Base-by-base conservation (phyloP, 1,284 basidiomycete species). In the Sphaerobolus stellatus region DNA sequence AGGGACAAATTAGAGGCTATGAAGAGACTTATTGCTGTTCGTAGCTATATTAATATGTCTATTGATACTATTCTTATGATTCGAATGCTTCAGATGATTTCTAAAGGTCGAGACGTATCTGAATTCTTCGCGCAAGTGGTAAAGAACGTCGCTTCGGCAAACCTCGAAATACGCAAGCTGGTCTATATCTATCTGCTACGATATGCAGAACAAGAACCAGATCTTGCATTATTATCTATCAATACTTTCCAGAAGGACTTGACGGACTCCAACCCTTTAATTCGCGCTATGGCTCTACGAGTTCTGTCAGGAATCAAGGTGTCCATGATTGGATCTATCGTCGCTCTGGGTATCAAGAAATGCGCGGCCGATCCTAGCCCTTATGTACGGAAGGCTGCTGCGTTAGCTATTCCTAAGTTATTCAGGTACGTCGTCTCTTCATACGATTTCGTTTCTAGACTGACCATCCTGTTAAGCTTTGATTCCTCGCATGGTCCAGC, bases 221-320 rank as follows among this genome's bases (percentile, higher is more conserved):
- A 99, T 71, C 84, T 99, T 50, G 91, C 97, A 0, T 75, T 99
- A 33, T 80, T 99, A 24, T 96, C 94, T 5, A 97, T 99, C 78
- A 99, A 99, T 74, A 97, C 96, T 9, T 98, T 98, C 68, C 97
- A 99, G 72, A 94, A 94, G 69, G 97, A 99, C 72, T 78, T 99
- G 18, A 86, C 88, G 2, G 96, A 99, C 66, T 77, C 86, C 7
- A 97, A 89, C 57, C 96, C 97, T 0, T 83, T 98, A 62, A 95
- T 95, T 56, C 83, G 92, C 28, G 91, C 92, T 11, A 97, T 97
- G 94, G 92, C 93, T 3, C 74, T 98, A 44, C 81, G 94, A n/a
- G 94, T 98, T 1, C 78, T 98, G 44, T 93, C 92, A 57, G 92
- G 93, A 8, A 94, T 98, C 64, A 86, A 87, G 58, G 88, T 97